These are phyloP conservation scores for Candida anutae DNA, from an alignment of 1,139 yeast genomes.

Conservation along the genomic window DNA sequence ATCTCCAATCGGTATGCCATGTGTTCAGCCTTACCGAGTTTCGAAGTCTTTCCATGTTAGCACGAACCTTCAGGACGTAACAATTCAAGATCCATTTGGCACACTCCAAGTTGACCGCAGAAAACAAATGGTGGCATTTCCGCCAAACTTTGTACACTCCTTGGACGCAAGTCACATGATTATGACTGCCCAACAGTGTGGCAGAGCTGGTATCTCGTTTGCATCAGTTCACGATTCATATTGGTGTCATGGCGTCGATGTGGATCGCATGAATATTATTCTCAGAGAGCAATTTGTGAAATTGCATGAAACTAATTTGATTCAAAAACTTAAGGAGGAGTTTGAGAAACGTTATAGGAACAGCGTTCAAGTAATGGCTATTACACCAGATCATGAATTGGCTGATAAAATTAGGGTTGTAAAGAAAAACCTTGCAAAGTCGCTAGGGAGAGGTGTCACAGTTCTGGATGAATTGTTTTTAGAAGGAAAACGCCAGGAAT, in stretches of 20 bases:
- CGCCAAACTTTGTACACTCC: slow-evolving; percentile 94
- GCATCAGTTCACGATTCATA: slow-evolving; percentile 98
- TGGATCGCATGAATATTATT: slow-evolving; percentile 62
- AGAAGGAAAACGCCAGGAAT: slow-evolving; percentile 56
- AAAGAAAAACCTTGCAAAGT: slow-evolving; percentile 41
- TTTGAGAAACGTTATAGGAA: slow-evolving; percentile 75
- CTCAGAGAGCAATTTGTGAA: slow-evolving; percentile 75
- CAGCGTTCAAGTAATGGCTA: slow-evolving; percentile 51
- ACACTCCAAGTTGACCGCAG: slow-evolving; percentile 78
- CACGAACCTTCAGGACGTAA: slow-evolving; percentile 79
- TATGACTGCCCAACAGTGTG: slow-evolving; percentile 76
- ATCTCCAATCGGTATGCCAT: slow-evolving; percentile 85
- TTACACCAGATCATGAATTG: slow-evolving; percentile 47
- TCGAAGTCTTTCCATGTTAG: slow-evolving; percentile 53
- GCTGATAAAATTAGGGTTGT: slow-evolving; percentile 44
- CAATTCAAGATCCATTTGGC: slow-evolving; percentile 76
- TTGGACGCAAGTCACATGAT: slow-evolving; percentile 97
- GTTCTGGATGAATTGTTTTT: slow-evolving; percentile 66
- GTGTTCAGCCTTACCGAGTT: slow-evolving; percentile 91
- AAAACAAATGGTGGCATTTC: slow-evolving; percentile 88
- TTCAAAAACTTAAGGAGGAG: slow-evolving; percentile 65
- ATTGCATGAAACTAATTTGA: slow-evolving; percentile 67
- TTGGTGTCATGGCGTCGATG: slow-evolving; percentile 94
- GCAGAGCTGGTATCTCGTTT: slow-evolving; percentile 60
- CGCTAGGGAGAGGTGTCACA: slow-evolving; percentile 51